Base-by-base conservation (phyloP, 108 stramenopile species). In the Mayamaea pseudoterrestris region DNA sequence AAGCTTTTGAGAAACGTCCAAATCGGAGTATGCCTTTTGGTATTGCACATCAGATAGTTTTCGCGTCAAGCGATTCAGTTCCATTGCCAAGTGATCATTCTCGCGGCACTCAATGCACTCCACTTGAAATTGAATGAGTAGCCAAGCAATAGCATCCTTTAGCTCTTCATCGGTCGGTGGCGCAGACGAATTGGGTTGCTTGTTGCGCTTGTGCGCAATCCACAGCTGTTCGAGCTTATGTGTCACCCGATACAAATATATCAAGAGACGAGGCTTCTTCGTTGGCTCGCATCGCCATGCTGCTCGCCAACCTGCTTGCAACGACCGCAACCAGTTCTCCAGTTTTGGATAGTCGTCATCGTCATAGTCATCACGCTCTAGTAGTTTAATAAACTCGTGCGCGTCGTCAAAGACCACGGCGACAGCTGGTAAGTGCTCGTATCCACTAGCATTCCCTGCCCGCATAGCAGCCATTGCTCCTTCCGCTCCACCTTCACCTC, bases 291-390 rank as follows among this genome's bases (percentile, higher is more conserved):
- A 37, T 11, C 34, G 4, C 68, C 61, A 70, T 34, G 27, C 55
- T n/a, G 23, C 36, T 63, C 61, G 20, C 68, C 65, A 75, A 22
- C 31, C 42, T 7, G 50, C 7, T 35, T 55, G 32, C 8, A 75
- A 18, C 3, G 27, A n/a, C 28, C 32, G 25, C 23, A 76, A 23
- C 41, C 53, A 76, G 13, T 36, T 26, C 41, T 54, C 56, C 4
- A 75, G 41, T 23, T 27, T 16, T 30, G 74, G 74, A 53, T 75
- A 75, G 27, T 75, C 66, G 35, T 75, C 74, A 50, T 69, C 68
- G 8, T 69, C 57, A 17, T 57, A 50, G 30, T 18, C 50, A 20
- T 55, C 28, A 18, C 67, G 59, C 34, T 60, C 28, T 30, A 76
- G 44, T 41, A 71, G 35, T 0, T 40, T 55, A 30, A 76, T 62